These are phyloP conservation scores for Candida anutae DNA, from an alignment of 1,139 yeast genomes.

Conservation along the genomic window DNA sequence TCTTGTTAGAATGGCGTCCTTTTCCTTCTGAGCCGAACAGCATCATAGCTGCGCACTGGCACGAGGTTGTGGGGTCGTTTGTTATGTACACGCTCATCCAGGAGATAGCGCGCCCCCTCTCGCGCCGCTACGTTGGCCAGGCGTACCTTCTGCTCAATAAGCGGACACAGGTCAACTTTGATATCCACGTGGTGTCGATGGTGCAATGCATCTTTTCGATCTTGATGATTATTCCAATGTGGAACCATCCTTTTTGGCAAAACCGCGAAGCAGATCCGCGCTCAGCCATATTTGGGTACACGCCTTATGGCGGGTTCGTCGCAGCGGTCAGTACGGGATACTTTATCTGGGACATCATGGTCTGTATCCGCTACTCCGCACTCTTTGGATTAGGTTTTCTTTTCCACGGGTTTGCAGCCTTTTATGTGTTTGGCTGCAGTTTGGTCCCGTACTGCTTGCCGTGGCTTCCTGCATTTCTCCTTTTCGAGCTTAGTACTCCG, in stretches of 20 bases:
- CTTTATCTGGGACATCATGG: conserved; percentile 82
- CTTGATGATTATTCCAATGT: conserved; percentile 48
- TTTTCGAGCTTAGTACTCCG: conserved; percentile 90
- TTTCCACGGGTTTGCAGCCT: conserved; percentile 79
- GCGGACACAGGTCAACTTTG: conserved; percentile 61
- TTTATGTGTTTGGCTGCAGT: conserved; percentile 59
- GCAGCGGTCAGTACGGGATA: conserved; percentile 72
- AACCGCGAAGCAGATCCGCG: conserved; percentile 39
- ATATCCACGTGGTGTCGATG: conserved; percentile 85
- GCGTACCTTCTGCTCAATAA: conserved; percentile 39
- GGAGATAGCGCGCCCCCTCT: conserved; percentile 30
- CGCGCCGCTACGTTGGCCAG: conserved; percentile 29
- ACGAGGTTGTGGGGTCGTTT: conserved; percentile 37
- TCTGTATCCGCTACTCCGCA: conserved; percentile 52
- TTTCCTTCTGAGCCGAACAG: conserved; percentile 31
- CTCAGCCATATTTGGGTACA: conserved; percentile 49
- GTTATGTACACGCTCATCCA: conserved; percentile 34
- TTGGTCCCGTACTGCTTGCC: conserved; percentile 51
- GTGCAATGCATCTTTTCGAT: conserved; percentile 65
- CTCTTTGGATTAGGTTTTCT: conserved; percentile 79
- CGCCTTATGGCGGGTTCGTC: conserved; percentile 70
- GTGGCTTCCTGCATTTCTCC: conserved; percentile 74
- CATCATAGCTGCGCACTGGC: conserved; percentile 42
- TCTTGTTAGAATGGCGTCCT: conserved; percentile 39
- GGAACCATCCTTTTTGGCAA: conserved; percentile 39